Conservation (phyloP, 164 flowering plant species). For the Stephania japonica region DNA sequence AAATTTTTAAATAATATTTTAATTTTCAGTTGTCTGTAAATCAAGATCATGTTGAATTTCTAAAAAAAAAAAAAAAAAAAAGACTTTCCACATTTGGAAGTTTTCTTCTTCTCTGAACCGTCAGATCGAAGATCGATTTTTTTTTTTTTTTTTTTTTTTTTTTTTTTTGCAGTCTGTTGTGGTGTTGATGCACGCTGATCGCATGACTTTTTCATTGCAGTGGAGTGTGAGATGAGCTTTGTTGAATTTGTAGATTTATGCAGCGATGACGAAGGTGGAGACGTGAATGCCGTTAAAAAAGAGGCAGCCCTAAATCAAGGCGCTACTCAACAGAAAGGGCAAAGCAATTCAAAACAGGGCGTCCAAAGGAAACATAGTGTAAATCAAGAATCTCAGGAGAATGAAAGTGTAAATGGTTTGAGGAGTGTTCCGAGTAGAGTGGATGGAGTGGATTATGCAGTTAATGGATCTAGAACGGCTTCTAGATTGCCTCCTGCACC, state of each 20-base stretch:
- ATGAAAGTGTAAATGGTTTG: conserved; percentile 26
- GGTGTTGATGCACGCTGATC: too few species aligned
- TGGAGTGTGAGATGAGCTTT: conserved; percentile 37
- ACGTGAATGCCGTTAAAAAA: conserved; percentile 29
- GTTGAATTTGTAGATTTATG: conserved; percentile 33
- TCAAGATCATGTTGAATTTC: too few species aligned
- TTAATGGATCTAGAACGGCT: conserved; percentile 37
- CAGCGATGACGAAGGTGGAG: conserved; percentile 40
- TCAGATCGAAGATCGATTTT: too few species aligned
- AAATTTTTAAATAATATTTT: too few species aligned
- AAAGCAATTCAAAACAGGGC: conserved; percentile 6
- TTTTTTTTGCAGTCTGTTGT: too few species aligned
- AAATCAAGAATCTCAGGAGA: conserved; percentile 35
- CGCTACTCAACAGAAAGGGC: conserved; percentile 3
- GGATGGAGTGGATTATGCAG: conserved; percentile 36
- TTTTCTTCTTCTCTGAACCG: too few species aligned
- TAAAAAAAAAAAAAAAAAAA: too few species aligned
- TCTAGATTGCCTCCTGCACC: conserved; percentile 57
- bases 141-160: too few species aligned
- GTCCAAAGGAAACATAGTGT: conserved; percentile 15
- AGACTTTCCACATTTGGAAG: too few species aligned
- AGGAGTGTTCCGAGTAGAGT: conserved; percentile 38
- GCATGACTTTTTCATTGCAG: conserved; percentile 6
- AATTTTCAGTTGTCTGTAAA: too few species aligned
- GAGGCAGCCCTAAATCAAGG: conserved; percentile 25